Percentiles rank a stretch among this genome's conserved stretches.
Conservation (phyloP, 2,329 filamentous ascomycete species). For the Aspergillus melleus region DNA sequence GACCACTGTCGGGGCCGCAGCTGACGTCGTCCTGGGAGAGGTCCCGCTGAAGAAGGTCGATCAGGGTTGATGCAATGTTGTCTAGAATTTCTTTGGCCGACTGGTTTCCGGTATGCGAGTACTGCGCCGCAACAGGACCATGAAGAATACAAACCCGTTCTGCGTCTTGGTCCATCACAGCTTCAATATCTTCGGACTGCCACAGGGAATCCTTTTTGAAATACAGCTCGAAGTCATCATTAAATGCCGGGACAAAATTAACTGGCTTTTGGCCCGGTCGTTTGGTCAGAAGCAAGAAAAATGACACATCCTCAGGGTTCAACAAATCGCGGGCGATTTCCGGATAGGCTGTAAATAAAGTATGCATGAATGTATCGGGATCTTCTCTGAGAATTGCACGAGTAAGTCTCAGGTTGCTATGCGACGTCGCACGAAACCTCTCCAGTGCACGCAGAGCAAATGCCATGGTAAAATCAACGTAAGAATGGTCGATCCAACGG, state of each 20-base stretch:
- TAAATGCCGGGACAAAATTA: constrained; percentile 85
- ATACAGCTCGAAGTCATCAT: constrained; percentile 95
- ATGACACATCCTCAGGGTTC: constrained; percentile 93
- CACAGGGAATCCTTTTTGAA: constrained; percentile 99
- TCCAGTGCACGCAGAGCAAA: constrained; percentile 94
- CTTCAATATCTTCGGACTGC: constrained; percentile 95
- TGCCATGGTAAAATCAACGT: constrained; percentile 76
- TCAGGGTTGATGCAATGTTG: constrained; percentile 79
- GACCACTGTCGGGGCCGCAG: constrained; percentile 40
- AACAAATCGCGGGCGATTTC: constrained; percentile 83
- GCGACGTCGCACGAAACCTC: constrained; percentile 59
- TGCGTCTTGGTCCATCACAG: constrained; percentile 90
- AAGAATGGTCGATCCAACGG: constrained; percentile 83
- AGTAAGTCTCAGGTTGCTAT: constrained; percentile 67
- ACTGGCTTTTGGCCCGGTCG: constrained; percentile 88
- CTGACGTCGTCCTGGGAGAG: constrained; percentile 61
- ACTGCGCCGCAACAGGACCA: constrained; percentile 85
- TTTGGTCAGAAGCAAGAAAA: constrained; percentile 87
- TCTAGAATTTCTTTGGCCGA: constrained; percentile 92
- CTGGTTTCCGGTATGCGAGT: constrained; percentile 81
- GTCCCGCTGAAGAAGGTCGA: constrained; percentile 70
- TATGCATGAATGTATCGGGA: constrained; percentile 10
- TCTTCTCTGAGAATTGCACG: neutral
- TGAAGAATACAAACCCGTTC: constrained; percentile 92
- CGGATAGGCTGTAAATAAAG: constrained; percentile 57